These are phyloP conservation scores for Rutstroemia sp. DNA, from an alignment of 2,329 filamentous ascomycete genomes.

Conservation along the genomic window DNA sequence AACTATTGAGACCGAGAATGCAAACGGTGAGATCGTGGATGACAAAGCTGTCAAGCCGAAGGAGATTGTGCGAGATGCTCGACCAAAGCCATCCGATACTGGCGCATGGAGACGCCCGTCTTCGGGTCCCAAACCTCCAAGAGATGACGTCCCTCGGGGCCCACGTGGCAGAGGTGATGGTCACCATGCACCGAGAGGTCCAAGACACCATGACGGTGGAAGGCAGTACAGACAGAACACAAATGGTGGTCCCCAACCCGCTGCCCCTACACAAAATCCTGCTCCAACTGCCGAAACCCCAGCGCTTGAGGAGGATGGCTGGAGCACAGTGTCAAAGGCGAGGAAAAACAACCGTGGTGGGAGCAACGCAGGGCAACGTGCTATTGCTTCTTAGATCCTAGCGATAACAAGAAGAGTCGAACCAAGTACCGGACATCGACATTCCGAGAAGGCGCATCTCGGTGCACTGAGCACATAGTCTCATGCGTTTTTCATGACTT, in stretches of 20 bases:
- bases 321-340: conserved; percentile 48
- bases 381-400: conserved; percentile 27
- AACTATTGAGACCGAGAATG: conserved; percentile 28
- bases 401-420: conserved; percentile 4
- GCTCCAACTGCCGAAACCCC: conserved; percentile 31
- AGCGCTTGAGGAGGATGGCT: conserved; percentile 51
- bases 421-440: conserved; percentile 3
- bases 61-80: conserved; percentile 39
- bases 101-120: conserved; percentile 53
- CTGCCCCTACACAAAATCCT: conserved; percentile 33
- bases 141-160: conserved; percentile 34
- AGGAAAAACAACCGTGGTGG: conserved; percentile 32
- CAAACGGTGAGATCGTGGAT: conserved; percentile 35
- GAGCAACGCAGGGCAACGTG: conserved; percentile 22
- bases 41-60: conserved; percentile 42
- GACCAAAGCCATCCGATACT: conserved; percentile 49
- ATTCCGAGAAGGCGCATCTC: conserved; percentile 9
- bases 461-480: conserved; percentile 9
- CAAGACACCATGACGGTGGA: conserved; percentile 23
- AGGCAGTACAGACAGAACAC: conserved; percentile 20
- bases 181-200: conserved; percentile 17
- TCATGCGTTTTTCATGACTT: background rate
- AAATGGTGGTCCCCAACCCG: conserved; percentile 39
- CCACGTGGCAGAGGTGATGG: conserved; percentile 36
- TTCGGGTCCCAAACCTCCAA: conserved; percentile 34